Evolutionary conservation across 768 basidiomycete genomes (phyloP), one percentile per base, ranked within the genome.

Genomic region (Agaricus blazei): DNA sequence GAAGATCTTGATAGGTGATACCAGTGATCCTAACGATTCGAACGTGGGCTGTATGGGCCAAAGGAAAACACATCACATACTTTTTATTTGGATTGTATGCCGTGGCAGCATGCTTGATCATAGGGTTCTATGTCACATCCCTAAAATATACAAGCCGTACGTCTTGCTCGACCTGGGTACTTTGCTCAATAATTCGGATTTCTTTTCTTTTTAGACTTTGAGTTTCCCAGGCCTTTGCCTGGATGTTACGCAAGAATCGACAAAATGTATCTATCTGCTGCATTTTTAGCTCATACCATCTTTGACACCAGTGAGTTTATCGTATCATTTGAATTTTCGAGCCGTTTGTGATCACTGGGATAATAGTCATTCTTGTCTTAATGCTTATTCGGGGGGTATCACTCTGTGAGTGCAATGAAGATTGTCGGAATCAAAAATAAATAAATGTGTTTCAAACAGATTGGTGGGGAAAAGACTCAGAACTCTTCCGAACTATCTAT

Each of bases 1-100:
- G 11, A 1, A 5, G 44, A 6, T 31, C 46, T 14, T 14, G 14
- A 40, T 9, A 31, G 4, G 5, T 4, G 31, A 19, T 19, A 19
- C 19, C 29, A 53, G 52, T 53, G 36, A 31, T 53, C 12, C 27
- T 46, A 9, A 53, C 52, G 12, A 23, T 53, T 4, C 27, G 52
- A 31, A 53, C 52, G 2, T 53, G 52, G 36, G 52, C 52, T 15
- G 37, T 47, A 6, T 53, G 45, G 44, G 36, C 26, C 11, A 36
- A 46, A n/a, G 24, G 12, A 11, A 37, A 29, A 27, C 9, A 15
- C 19, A 37, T 53, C 9, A 53, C 52, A 23, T 51, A 38, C 23
- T 14, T 23, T 12, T 37, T 53, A 9, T 46, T 47, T 14, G 31
- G 31, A 23, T 11, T 27, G 8, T 53, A 36, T 34, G 15, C 19